Base-by-base conservation (phyloP, 2,329 filamentous ascomycete species). In the Raffaelea arxii region DNA sequence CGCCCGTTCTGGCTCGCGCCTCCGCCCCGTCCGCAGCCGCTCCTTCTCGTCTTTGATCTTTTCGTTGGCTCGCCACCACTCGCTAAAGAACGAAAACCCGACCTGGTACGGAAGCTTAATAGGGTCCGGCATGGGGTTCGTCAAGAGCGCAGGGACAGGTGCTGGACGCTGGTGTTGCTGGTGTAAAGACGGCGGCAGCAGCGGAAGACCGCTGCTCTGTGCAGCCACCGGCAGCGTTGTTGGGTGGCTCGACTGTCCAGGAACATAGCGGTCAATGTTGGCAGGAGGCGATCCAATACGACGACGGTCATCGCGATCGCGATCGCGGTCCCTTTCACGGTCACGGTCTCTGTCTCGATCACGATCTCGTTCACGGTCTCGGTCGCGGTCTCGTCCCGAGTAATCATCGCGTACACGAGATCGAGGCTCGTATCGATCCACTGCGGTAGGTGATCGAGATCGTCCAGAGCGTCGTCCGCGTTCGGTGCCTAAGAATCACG, bases 11-110 rank as follows among this genome's bases (percentile, higher is more conserved):
- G 80, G 74, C 53, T 82, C 77, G 30, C 82, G 77, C 24, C 84
- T 74, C 32, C 82, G 80, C 24, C 85, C 86, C 37, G 79, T 82
- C 51, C 80, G 79, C 23, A 71, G 69, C 25, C 82, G 78, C 57
- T 91, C 86, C 57, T 82, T 84, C 51, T 90, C 85, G 43, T 90
- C 84, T 63, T 88, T 90, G 59, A 90, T 84, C 58, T 81, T 81
- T 61, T 90, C 84, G 55, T 90, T 87, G 54, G 82, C 72, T 50
- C 86, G 78, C 86, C 86, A 91, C 86, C 86, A 91, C 62, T 91
- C 86, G 18, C 86, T 82, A 56, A 87, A 91, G 63, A 84, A 91
- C 14, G 85, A 90, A 64, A 91, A 91, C 2, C 86, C 86, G 46
- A 90, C 86, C 60, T 91, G 86, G 52, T 84, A 89, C 3, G 84